Evolutionary conservation across 2,329 filamentous ascomycete genomes (phyloP).

Genomic region (Curvularia sp.): DNA sequence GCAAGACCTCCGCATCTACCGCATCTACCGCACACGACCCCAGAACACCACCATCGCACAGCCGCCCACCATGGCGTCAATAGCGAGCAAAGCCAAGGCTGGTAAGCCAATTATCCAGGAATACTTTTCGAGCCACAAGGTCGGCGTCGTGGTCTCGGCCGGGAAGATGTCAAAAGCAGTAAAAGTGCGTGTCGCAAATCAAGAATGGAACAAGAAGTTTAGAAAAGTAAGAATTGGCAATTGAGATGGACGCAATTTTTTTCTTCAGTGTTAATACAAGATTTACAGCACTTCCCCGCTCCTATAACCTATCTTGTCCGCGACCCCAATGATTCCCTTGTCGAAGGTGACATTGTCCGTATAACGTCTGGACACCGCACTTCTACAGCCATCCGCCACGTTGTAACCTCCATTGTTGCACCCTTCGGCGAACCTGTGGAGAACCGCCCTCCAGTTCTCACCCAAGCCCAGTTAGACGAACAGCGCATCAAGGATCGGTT

Average conservation of each 20-base stretch:
- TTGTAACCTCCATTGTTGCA: constrained; percentile 77
- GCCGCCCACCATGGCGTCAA: constrained; percentile 31
- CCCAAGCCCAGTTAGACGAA: constrained; percentile 66
- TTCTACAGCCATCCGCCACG: constrained; percentile 72
- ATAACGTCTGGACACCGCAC: constrained; percentile 72
- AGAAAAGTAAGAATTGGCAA: constrained; percentile 66
- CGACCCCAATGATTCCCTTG: constrained; percentile 77
- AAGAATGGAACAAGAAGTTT: constrained; percentile 75
- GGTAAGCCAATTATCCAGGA: constrained; percentile 36
- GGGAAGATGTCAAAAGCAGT: constrained; percentile 81
- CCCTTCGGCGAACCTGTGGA: constrained; percentile 71
- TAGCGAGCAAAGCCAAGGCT: constrained; percentile 29
- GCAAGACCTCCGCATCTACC: constrained; percentile 21
- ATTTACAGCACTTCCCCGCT: constrained; percentile 68
- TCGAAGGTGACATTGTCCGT: constrained; percentile 76
- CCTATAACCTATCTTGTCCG: constrained; percentile 74
- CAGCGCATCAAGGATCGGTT: constrained; percentile 63
- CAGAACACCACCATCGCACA: constrained; percentile 8
- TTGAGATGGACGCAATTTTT: not conserved
- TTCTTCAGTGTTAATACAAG: constrained; percentile 14
- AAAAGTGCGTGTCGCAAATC: constrained; percentile 75
- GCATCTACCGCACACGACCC: constrained; percentile 18
- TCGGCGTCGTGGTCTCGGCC: constrained; percentile 76
- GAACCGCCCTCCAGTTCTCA: constrained; percentile 70
- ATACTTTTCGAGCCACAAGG: constrained; percentile 41